Evolutionary conservation across 2,329 filamentous ascomycete species (phyloP), one percentile per base, ranked within the genome.

Genomic region (Claviceps pazoutovae): DNA sequence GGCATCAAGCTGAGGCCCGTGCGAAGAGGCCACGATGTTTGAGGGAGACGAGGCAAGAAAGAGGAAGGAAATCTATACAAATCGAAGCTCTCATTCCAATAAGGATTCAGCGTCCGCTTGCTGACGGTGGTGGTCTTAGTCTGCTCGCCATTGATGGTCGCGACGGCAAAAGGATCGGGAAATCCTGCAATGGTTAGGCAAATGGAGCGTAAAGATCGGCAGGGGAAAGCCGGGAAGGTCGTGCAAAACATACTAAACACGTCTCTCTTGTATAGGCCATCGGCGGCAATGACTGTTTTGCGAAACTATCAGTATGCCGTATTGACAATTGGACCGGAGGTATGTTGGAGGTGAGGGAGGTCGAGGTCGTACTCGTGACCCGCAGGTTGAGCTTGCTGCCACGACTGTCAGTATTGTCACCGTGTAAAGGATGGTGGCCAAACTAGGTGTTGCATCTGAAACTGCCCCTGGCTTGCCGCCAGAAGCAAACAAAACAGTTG

Each of bases 51-150:
- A 26, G 9, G 11, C 11, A 4, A 46, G 4, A n/a, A 9, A 5
- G 46, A 55, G 50, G 41, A 48, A 57, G 53, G 55, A 46, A 54
- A 39, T 55, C 65, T 84, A 62, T 82, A 97, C 93, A 98, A 85
- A 70, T 98, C 93, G 73, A 98, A 98, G 65, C 83, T 89, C 74
- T 98, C 93, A 70, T 98, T 98, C 93, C 93, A 98, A 69, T 98
- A 98, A n/a, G 93, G 93, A 69, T 96, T 97, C 69, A 98, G 74
- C 11, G 93, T 97, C 71, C 93, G 86, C 72, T 96, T 97, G 68
- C 93, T 95, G 60, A 97, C 93, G 39, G 84, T 84, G 11, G 93
- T 98, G n/a, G 93, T 97, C 71, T 90, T 88, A 53, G 93, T 98
- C 74, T 98, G 93, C 71, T 98, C 93, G 68, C 93, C 93, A 70